phyloP scores from a whole-genome alignment of 495 filamentous ascomycete genomes.

The Penicillium atrosanguineum region DNA sequence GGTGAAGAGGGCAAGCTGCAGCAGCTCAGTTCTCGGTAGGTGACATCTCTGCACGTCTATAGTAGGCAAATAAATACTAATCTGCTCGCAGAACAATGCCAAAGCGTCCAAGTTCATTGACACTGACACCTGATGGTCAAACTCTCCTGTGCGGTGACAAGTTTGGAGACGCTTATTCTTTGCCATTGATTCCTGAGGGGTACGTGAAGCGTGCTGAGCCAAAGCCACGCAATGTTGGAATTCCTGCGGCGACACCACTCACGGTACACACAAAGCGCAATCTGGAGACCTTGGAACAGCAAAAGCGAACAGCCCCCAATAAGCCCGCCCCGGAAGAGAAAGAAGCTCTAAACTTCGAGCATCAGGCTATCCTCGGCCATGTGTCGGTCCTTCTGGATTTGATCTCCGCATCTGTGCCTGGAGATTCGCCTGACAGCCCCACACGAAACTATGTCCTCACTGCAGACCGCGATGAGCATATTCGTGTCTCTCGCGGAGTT shows the following conservation, averaged over 20 bases:
- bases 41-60: not conserved
- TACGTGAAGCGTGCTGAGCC: constrained; percentile 18
- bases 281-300: constrained; percentile 68
- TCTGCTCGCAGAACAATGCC: constrained; percentile 66
- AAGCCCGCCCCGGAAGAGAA: constrained; percentile 39
- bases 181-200: constrained; percentile 68
- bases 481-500: constrained; percentile 79
- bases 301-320: constrained; percentile 52
- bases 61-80: constrained; percentile 14
- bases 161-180: constrained; percentile 89
- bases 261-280: constrained; percentile 87
- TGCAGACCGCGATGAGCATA: constrained; percentile 94
- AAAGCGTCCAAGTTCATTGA: constrained; percentile 77
- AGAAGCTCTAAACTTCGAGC: constrained; percentile 57
- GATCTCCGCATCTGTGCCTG: constrained; percentile 40
- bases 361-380: constrained; percentile 79
- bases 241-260: constrained; percentile 61
- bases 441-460: constrained; percentile 73
- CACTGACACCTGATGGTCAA: constrained; percentile 61
- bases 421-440: constrained; percentile 20
- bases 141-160: constrained; percentile 86
- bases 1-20: constrained; percentile 57
- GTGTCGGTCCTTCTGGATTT: constrained; percentile 89
- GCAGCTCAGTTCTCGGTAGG: constrained; percentile 71
- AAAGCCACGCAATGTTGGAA: constrained; percentile 33